phyloP scores from a whole-genome alignment of 2,329 filamentous ascomycete genomes.

The Xylaria sp. region DNA sequence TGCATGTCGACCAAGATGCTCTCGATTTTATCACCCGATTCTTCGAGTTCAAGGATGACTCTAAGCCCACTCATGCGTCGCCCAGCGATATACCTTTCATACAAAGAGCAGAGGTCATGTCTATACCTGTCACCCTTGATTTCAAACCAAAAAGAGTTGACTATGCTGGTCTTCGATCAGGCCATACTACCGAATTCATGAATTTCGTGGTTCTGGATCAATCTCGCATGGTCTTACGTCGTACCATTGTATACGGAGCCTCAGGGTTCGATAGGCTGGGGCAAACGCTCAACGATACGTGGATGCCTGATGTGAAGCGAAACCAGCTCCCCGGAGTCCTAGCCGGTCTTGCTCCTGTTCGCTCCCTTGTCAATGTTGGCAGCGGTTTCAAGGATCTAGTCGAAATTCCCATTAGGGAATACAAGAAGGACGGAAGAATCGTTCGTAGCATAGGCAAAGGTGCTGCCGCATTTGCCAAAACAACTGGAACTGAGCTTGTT shows the following conservation, averaged over 20 bases:
- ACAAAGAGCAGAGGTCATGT: conserved; percentile 87
- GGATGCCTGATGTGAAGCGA: conserved; percentile 91
- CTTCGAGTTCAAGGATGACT: conserved; percentile 95
- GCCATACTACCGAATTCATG: conserved; percentile 97
- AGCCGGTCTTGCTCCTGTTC: conserved; percentile 88
- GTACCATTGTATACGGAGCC: conserved; percentile 92
- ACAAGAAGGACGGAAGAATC: conserved; percentile 91
- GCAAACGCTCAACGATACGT: conserved; percentile 91
- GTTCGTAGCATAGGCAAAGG: conserved; percentile 94
- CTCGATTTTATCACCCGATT: conserved; percentile 97
- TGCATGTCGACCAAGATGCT: conserved; percentile 97
- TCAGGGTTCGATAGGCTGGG: conserved; percentile 91
- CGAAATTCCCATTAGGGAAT: conserved; percentile 90
- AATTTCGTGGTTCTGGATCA: conserved; percentile 95
- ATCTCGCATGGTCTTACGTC: conserved; percentile 84
- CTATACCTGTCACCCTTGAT: conserved; percentile 84
- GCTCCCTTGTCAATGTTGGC: conserved; percentile 90
- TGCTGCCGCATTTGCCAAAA: conserved; percentile 87
- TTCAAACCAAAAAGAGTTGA: conserved; percentile 99
- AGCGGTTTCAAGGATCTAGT: conserved; percentile 87
- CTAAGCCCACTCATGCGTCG: conserved; percentile 63
- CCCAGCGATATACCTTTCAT: conserved; percentile 84
- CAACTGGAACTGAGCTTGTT: conserved; percentile 92
- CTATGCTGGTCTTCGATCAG: conserved; percentile 90
- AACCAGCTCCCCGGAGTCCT: conserved; percentile 92